Base-by-base conservation (phyloP, 2,329 filamentous ascomycete genomes). In the Canariomyces notabilis region DNA sequence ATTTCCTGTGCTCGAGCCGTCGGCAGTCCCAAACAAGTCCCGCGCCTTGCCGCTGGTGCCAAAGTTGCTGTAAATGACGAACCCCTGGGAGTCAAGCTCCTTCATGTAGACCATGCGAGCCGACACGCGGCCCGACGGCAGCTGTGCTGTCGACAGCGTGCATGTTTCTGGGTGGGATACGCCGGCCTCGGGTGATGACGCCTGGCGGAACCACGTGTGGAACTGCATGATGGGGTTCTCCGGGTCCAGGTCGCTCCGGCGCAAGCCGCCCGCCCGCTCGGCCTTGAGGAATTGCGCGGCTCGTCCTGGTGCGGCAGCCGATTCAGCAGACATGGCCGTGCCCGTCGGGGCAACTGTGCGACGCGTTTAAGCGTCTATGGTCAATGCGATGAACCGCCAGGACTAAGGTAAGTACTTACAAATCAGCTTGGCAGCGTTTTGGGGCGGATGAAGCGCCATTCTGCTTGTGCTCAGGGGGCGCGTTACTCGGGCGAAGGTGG, bases 11-110 rank as follows among this genome's bases (percentile, higher is more conserved):
- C 51, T 57, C 15, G 40, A 46, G 8, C 49, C 50, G 42, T 56
- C 53, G 14, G 21, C 49, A 6, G 41, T 41, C 6, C 60, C 61
- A 18, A 71, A 74, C 6, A 93, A 69, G 63, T 95, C 88, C 40
- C 68, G 61, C 1, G 82, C 79, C 70, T 84, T 80, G 59, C 76
- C 70, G 49, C 82, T 87, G 0, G 87, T 93, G 50, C 81, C 89
- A 72, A 90, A 91, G 67, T 98, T 98, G 61, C 81, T 86, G 74
- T 97, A 98, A 39, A 98, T 75, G 35, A 97, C 89, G 68, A 94
- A 98, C 14, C 90, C 89, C 5, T 67, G 59, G 44, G 73, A 67
- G 66, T 97, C 90, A 19, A 97, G 80, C 72, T 97, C 93, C 69
- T 98, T 98, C 56, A 98, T 77, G 69, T 97, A 98, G 31, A 98